Conservation (phyloP, 495 filamentous ascomycete genomes). For the Sabuloglossum arenarium region DNA sequence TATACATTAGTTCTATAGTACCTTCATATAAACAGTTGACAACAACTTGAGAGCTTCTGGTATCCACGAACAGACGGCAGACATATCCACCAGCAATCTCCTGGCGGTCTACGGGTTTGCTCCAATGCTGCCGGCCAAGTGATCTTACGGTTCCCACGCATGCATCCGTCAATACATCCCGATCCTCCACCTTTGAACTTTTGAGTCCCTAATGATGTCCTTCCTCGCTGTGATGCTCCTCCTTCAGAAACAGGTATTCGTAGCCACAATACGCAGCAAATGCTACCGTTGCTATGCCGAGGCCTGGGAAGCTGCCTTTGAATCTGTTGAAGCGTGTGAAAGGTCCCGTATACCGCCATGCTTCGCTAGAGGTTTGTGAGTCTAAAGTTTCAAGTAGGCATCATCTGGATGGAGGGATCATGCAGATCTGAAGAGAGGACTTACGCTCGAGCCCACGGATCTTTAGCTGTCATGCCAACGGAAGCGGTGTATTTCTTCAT, state of each 20-base stretch:
- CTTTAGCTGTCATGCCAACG: constrained; percentile 43
- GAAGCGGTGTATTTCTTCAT: constrained; percentile 47
- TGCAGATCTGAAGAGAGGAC: constrained; percentile 1
- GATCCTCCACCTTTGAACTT: too few relatives aligned
- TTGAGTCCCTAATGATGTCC: not conserved
- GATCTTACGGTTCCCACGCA: too few relatives aligned
- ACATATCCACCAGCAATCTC: too few relatives aligned
- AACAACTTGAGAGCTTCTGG: too few relatives aligned
- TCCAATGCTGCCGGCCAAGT: too few relatives aligned
- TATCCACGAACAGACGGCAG: too few relatives aligned
- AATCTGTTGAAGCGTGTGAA: constrained; percentile 83
- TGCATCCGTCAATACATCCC: too few relatives aligned
- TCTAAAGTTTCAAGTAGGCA: constrained; percentile 5
- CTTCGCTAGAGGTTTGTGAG: constrained; percentile 36
- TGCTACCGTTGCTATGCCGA: constrained; percentile 78
- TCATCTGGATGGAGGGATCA: too few relatives aligned
- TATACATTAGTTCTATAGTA: too few relatives aligned
- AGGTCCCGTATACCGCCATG: constrained; percentile 81
- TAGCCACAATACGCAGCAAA: constrained; percentile 77
- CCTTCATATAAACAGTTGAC: too few relatives aligned
- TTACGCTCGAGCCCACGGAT: constrained; percentile 66
- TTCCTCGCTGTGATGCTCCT: constrained; percentile 32
- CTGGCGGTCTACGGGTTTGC: too few relatives aligned
- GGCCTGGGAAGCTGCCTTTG: constrained; percentile 62
- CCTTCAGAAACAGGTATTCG: constrained; percentile 67